Conservation (phyloP, 371 early-diverging fungal genomes). For the Choanephora cucurbitarum region DNA sequence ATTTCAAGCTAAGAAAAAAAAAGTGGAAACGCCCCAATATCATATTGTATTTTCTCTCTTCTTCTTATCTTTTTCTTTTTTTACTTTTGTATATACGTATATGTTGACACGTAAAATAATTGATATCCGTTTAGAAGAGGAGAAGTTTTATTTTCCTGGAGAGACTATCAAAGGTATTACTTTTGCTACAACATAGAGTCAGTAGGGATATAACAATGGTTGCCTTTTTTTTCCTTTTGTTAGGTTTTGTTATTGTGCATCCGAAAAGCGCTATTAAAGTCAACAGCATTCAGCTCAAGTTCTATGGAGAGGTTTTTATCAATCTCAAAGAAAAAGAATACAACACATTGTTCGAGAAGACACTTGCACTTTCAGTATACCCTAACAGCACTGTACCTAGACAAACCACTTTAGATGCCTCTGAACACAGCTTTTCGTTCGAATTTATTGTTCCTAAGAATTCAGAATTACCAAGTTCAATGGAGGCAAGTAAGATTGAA, state of each 20-base stretch:
- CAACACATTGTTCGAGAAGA: slow-evolving; percentile 36
- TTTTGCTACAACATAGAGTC: too few relatives aligned
- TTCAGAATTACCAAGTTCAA: slow-evolving; percentile 44
- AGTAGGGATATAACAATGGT: too few relatives aligned
- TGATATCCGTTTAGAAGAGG: slow-evolving; percentile 45
- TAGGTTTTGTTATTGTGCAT: slow-evolving; percentile 42
- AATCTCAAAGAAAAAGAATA: slow-evolving; percentile 45
- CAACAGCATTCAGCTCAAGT: slow-evolving; percentile 42
- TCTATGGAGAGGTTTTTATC: slow-evolving; percentile 38
- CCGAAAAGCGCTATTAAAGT: slow-evolving; percentile 47
- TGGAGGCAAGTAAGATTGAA: slow-evolving; percentile 39
- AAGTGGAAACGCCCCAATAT: neutral
- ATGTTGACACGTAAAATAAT: slow-evolving; percentile 31
- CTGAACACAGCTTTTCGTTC: slow-evolving; percentile 43
- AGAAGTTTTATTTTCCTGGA: slow-evolving; percentile 54
- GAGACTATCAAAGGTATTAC: slow-evolving; percentile 53
- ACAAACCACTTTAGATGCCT: slow-evolving; percentile 36
- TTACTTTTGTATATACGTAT: slow-evolving; percentile 7
- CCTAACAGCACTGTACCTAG: slow-evolving; percentile 13
- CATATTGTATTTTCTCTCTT: neutral
- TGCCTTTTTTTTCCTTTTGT: too few relatives aligned
- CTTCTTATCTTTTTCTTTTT: neutral
- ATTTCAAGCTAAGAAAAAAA: neutral
- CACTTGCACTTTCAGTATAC: slow-evolving; percentile 25
- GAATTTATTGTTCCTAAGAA: slow-evolving; percentile 43